Percentiles rank a stretch among this genome's conserved stretches.
Conservation (phyloP, 2,329 filamentous ascomycete genomes). For the Ophiocordyceps polyrhachis-furcata region DNA sequence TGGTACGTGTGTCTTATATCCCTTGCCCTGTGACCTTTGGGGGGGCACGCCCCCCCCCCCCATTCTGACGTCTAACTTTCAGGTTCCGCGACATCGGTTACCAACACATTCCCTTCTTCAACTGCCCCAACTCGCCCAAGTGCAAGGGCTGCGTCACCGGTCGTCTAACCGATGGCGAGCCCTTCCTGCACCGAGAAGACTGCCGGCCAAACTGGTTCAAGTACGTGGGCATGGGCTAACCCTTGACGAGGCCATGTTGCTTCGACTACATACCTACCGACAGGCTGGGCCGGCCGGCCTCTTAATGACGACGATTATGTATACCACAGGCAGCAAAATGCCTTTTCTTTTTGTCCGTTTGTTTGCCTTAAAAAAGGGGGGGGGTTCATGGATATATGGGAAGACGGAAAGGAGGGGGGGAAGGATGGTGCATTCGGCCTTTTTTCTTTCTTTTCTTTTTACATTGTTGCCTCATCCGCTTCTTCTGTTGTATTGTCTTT, state of each 20-base stretch:
- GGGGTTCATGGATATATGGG: slow-evolving; percentile 1
- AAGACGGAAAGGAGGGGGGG: not conserved
- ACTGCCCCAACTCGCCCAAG: slow-evolving; percentile 92
- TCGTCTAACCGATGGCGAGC: slow-evolving; percentile 73
- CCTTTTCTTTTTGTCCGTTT: not conserved
- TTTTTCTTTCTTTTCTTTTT: not conserved
- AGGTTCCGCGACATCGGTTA: slow-evolving; percentile 99
- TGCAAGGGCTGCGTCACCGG: slow-evolving; percentile 77
- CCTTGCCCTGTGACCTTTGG: too few relatives aligned
- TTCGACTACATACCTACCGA: not conserved
- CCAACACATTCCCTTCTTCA: slow-evolving; percentile 96
- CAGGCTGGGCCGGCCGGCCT: not conserved
- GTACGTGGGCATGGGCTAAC: slow-evolving; percentile 62
- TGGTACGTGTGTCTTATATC: slow-evolving; percentile 41
- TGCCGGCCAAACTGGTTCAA: slow-evolving; percentile 97
- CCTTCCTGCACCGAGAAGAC: slow-evolving; percentile 75
- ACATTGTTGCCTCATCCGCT: not conserved
- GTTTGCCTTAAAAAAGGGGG: not conserved
- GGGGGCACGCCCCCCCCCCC: too few relatives aligned
- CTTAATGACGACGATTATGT: not conserved
- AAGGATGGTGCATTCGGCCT: not conserved
- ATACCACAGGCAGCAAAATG: not conserved
- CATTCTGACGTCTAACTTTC: slow-evolving; percentile 1
- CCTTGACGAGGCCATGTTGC: not conserved
- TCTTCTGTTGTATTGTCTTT: not conserved